phyloP scores from a whole-genome alignment of 1,284 basidiomycete genomes.

The Puccinia hordei region DNA sequence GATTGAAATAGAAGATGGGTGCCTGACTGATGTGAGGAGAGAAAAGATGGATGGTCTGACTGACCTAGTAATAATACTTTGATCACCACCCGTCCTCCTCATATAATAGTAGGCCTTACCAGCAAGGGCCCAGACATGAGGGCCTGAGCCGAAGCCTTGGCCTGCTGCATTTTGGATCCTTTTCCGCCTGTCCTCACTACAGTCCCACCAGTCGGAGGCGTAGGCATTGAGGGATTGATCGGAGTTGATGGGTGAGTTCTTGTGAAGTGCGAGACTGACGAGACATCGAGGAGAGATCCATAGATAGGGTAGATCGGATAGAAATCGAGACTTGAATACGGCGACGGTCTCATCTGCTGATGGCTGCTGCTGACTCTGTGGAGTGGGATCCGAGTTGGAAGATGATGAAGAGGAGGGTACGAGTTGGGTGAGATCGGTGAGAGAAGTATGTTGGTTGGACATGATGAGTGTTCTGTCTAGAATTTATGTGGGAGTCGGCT shows the following conservation, averaged over 20 bases:
- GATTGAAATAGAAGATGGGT: background rate
- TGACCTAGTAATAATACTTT: slow-evolving; percentile 80
- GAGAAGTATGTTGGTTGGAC: slow-evolving; percentile 27
- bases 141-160: slow-evolving; percentile 57
- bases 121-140: slow-evolving; percentile 84
- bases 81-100: slow-evolving; percentile 88
- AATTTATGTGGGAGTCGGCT: too few relatives aligned
- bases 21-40: background rate
- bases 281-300: slow-evolving; percentile 60
- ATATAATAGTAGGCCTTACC: slow-evolving; percentile 95
- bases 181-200: slow-evolving; percentile 63
- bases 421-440: slow-evolving; percentile 38
- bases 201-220: slow-evolving; percentile 71
- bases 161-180: slow-evolving; percentile 53
- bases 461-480: background rate
- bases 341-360: slow-evolving; percentile 58
- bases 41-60: slow-evolving; percentile 57
- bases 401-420: slow-evolving; percentile 24
- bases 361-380: slow-evolving; percentile 27
- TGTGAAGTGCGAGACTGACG: slow-evolving; percentile 84
- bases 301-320: slow-evolving; percentile 75
- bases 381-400: background rate
- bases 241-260: slow-evolving; percentile 75
- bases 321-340: slow-evolving; percentile 80
- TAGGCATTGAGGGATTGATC: slow-evolving; percentile 81